A percentile compares a stretch with the other conserved stretches of the same genome.
These are phyloP conservation scores for Phaeoacremonium minimum DNA, from an alignment of 2,329 filamentous ascomycete genomes.

Conservation along the genomic window DNA sequence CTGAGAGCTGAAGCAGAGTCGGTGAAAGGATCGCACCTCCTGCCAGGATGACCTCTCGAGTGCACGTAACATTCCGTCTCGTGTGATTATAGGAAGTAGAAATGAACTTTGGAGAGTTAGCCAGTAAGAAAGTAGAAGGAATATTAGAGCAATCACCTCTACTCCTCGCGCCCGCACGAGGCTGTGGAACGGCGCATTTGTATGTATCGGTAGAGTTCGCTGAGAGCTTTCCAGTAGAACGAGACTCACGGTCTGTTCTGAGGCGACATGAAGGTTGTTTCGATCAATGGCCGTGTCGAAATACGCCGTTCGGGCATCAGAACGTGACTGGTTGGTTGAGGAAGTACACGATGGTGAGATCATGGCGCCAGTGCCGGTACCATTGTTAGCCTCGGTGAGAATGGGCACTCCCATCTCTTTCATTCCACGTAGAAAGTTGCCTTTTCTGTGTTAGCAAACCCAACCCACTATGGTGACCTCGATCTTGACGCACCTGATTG, in stretches of 20 bases:
- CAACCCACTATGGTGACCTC: neutral
- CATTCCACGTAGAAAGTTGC: slow-evolving; percentile 29
- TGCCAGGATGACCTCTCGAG: slow-evolving; percentile 22
- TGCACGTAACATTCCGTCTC: slow-evolving; percentile 17
- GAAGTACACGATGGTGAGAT: slow-evolving; percentile 31
- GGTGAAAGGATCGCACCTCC: slow-evolving; percentile 24
- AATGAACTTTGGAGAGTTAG: too few relatives aligned
- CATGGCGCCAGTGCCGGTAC: slow-evolving; percentile 27
- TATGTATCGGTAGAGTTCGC: too few relatives aligned
- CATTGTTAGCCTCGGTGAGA: slow-evolving; percentile 29
- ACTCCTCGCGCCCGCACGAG: too few relatives aligned
- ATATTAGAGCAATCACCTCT: too few relatives aligned
- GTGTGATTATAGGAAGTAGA: too few relatives aligned
- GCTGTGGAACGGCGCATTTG: too few relatives aligned
- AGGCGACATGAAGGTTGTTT: slow-evolving; percentile 32
- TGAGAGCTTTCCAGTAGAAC: slow-evolving; percentile 24
- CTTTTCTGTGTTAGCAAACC: slow-evolving; percentile 16
- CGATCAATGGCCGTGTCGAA: slow-evolving; percentile 27
- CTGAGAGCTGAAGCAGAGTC: slow-evolving; percentile 24
- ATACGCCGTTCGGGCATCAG: slow-evolving; percentile 34
- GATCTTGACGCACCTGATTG: slow-evolving; percentile 25
- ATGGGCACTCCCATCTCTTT: slow-evolving; percentile 29
- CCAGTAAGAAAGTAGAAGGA: too few relatives aligned
- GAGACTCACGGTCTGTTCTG: slow-evolving; percentile 31
- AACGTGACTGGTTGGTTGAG: slow-evolving; percentile 32